Base-by-base conservation (phyloP, 2,329 filamentous ascomycete species). In the Xylariales sp. region DNA sequence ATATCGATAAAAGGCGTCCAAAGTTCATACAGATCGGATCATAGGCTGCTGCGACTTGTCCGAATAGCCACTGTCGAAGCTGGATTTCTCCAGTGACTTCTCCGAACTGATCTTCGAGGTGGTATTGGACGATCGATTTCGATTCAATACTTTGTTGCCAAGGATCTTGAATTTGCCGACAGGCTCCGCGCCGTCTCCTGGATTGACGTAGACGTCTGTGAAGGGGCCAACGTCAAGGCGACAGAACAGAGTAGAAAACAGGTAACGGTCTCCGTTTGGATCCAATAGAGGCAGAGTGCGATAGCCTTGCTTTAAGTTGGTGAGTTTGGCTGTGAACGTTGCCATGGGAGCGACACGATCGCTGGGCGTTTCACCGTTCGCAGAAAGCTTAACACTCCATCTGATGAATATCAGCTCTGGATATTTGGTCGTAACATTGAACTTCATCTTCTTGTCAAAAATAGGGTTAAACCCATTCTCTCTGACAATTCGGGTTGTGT, bases 181-280 rank as follows among this genome's bases (percentile, higher is more conserved):
- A 34, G 71, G 68, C 45, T 68, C 66, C 31, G 47, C 55, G 14
- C 65, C 45, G 38, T 51, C 56, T 33, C 68, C 59, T 44, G 69
- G 57, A 48, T 70, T 64, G 33, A 82, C 68, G 50, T 79, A 75
- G 48, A 77, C 70, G 46, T 73, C 77, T 33, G 74, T 76, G 27
- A 76, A 66, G 11, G 73, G 69, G 28, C 76, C 71, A 21, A 78
- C 85, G 51, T 82, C 82, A 65, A 97, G 86, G 56, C 83, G 84
- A 69, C 90, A 95, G 63, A 97, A 95, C 12, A 98, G 72, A 9
- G 89, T 94, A 3, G 93, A 95, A 65, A 96, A 96, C 31, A 96
- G 75, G 60, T 94, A 97, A 54, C 90, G 88, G 54, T 96, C 90
- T 46, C 90, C 93, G 48, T 88, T 86, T 42, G 81, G 77, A 64